Base-by-base conservation (phyloP, 495 filamentous ascomycete genomes). In the Annulohypoxylon nitens region DNA sequence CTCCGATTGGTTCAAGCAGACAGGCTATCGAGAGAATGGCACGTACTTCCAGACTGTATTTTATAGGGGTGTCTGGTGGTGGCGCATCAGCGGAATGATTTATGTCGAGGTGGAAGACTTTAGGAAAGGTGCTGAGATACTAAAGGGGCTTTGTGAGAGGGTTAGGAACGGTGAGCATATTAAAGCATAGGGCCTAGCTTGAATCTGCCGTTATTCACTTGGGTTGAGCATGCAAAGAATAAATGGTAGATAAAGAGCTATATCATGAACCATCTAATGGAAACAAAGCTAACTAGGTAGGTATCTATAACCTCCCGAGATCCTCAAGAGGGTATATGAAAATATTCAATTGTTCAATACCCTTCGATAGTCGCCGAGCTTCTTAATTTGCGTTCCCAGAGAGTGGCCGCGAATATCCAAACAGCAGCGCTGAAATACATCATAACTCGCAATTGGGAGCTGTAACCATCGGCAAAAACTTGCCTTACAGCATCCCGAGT, bases 31-130 rank as follows among this genome's bases (percentile, higher is more conserved):
- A 4, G 76, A 78, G 67, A 71, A 60, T 57, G 71, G 69, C 0
- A 70, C 61, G 7, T 78, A 71, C 34, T 71, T 73, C 64, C 76
- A 78, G 74, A 79, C 90, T 0, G 85, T 87, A 50, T 78, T 81
- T 14, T 90, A 93, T 78, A 84, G 80, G 2, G 85, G 82, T 7
- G 77, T 76, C 45, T 83, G 90, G 81, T 96, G 90, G 90, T 84
- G 83, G 36, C 80, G 93, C 12, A 70, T 94, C 33, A 91, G 89
- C 76, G 91, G 82, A 25, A 91, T 93, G 85, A 79, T 92, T 0
- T 96, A 91, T 79, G 76, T 95, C 30, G 91, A 93, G 25, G 78
- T 87, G 30, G 83, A 82, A 4, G 92, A 95, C 81, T 94, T 94
- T 73, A 85, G 87, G 71, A 89, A 84, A 84, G 83, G 83, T 8